Base-by-base conservation (phyloP, 2,329 filamentous ascomycete species). In the Neoarthrinium moseri region DNA sequence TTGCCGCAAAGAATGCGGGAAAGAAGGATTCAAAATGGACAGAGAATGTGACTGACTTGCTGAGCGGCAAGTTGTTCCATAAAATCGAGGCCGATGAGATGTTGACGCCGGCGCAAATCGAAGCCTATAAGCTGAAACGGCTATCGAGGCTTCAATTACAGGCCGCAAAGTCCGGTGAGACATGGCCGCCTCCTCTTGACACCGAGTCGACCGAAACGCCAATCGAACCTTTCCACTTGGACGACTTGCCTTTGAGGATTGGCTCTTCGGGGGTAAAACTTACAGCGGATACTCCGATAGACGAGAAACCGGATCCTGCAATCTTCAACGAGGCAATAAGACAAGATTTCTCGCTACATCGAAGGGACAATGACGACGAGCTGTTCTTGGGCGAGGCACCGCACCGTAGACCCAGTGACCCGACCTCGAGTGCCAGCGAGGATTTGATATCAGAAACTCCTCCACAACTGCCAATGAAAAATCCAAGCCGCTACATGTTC, bases 41-140 rank as follows among this genome's bases (percentile, higher is more conserved):
- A 0, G 76, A 79, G 42, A 81, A 80, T 50, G 69, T 84, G 54
- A 70, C 75, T n/a, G 79, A 80, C 23, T 65, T 81, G 10, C 71
- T 84, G 48, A 75, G 68, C 33, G 73, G 74, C 15, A 76, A 75
- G 34, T 67, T 77, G 36, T 81, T 84, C 57, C 71, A 71, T 50
- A 72, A 71, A 37, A 69, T 78, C 43, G 78, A 84, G 50, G 79
- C 72, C 0, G 77, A 82, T 42, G 80, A 84, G 62, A 80, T 82
- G 67, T 61, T 83, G 11, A 77, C 78, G 10, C 73, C 78, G 15
- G 69, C 71, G 26, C 72, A 73, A 29, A 64, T 82, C 20, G 70
- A 78, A 52, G 66, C 70, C 40, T 68, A 74, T 18, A 71, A 66
- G 39, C 64, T 61, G 56, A 70, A 64, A 44, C 63, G 69, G 15